Evolutionary conservation across 768 basidiomycete genomes (phyloP), one percentile per base, ranked within the genome.

Genomic region (Coprinellus micaceus): DNA sequence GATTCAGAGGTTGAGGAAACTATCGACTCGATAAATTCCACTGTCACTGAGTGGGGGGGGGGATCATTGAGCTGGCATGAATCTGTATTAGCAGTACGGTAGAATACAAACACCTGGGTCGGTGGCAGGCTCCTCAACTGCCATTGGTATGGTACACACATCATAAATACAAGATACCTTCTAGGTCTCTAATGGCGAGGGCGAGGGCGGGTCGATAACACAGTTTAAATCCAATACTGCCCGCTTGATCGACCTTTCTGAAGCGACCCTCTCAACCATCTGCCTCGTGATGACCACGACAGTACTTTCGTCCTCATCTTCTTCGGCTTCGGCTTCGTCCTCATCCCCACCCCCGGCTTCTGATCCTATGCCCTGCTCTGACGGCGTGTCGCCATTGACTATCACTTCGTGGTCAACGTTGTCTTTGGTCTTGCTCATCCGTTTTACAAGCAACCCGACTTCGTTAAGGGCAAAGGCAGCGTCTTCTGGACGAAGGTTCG

Each of bases 391-490:
- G 9, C 17, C 17, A 17, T 37, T 37, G 36, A 37, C 36, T 9
- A 9, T 37, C 9, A 17, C 9, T 9, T 17, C 17, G 36, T 17
- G 36, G 17, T 37, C 17, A 9, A 9, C 36, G 17, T 37, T 17
- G 36, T 17, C 9, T 9, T 66, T 41, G 63, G 64, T 37, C 55
- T 51, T 37, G 24, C 63, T 46, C 48, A 74, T 71, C 52, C 81
- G 67, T 39, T 78, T 73, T 53, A 70, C 73, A 17, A 97, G 76
- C 53, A 98, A 69, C 26, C 94, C 93, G 58, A 89, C 87, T 66
- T 95, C 93, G 54, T 89, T 87, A 61, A 98, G 69, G 2, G 94
- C 92, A 70, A 92, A 94, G 0, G 92, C 88, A 0, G 86, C 83
- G 67, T 98, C 96, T 54, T 97, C 92, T 0, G 85, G 69, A 1